These are phyloP conservation scores for Cornus kousa DNA, from an alignment of 148 eudicot species.

Conservation along the genomic window DNA sequence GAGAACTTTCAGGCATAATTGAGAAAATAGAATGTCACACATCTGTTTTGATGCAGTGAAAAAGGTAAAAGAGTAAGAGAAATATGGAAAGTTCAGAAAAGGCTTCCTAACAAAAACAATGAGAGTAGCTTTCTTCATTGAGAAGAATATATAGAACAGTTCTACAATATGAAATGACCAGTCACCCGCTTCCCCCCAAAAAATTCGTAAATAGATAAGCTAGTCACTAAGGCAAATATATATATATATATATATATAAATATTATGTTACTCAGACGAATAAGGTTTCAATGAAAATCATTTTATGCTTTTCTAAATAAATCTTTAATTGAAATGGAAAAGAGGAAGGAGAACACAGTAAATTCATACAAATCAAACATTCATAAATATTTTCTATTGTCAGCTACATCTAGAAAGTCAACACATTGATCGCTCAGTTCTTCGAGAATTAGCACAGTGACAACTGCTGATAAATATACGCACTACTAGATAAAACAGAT, in stretches of 20 bases:
- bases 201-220: too few species aligned
- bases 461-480: too few species aligned
- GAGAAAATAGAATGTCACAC: constrained; percentile 96
- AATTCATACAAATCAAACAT: too few species aligned
- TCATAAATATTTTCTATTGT: too few species aligned
- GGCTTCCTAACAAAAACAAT: not conserved
- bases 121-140: not conserved
- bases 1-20: constrained; percentile 84
- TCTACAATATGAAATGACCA: not conserved
- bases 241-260: too few species aligned
- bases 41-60: constrained; percentile 49
- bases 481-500: not conserved
- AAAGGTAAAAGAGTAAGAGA: not conserved
- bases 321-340: not conserved
- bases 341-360: not conserved
- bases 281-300: not conserved
- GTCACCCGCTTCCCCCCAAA: not conserved
- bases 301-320: not conserved
- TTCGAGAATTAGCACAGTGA: too few species aligned
- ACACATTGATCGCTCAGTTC: too few species aligned
- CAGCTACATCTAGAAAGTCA: too few species aligned
- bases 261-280: not conserved
- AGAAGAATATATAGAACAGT: constrained; percentile 6
- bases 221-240: too few species aligned
- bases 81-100: constrained; percentile 11